Percentiles rank a stretch among this genome's conserved stretches.
These are phyloP conservation scores for Linnemannia zychae DNA, from an alignment of 192 early-diverging fungal genomes.

Conservation along the genomic window DNA sequence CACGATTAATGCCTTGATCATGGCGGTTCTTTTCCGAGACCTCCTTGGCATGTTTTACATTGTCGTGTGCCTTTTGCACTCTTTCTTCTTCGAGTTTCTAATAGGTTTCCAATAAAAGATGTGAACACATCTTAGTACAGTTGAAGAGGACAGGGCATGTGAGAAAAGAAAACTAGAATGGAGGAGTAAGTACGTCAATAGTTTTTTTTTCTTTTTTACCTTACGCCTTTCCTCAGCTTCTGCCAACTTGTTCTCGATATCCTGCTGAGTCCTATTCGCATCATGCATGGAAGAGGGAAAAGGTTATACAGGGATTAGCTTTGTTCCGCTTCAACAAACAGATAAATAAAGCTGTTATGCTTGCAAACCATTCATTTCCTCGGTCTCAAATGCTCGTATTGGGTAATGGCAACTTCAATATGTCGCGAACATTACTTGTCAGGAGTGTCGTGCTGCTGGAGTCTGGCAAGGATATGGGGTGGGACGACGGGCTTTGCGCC, in stretches of 20 bases:
- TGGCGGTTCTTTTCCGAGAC: conserved; percentile 43
- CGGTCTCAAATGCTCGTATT: background rate
- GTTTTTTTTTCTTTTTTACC: conserved; percentile 10
- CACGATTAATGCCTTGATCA: conserved; percentile 29
- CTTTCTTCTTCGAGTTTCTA: conserved; percentile 50
- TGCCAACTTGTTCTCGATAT: conserved; percentile 48
- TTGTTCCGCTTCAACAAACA: background rate
- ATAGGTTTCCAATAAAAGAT: background rate
- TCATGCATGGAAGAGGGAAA: background rate
- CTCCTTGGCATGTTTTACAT: conserved; percentile 47
- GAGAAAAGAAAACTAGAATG: background rate
- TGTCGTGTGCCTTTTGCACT: conserved; percentile 51
- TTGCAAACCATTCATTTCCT: background rate
- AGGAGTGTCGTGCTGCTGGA: conserved; percentile 29
- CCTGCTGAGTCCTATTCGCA: conserved; percentile 36
- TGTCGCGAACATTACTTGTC: conserved; percentile 21
- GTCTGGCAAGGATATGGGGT: conserved; percentile 40
- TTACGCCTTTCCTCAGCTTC: conserved; percentile 54
- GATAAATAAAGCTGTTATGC: background rate
- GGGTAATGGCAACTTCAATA: background rate
- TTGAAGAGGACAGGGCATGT: background rate
- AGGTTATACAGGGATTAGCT: background rate
- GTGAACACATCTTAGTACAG: background rate
- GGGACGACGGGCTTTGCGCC: conserved; percentile 42
- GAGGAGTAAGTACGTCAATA: background rate